Evolutionary conservation across 805 yeast genomes (phyloP).

Genomic region (Blastobotrys parvus): DNA sequence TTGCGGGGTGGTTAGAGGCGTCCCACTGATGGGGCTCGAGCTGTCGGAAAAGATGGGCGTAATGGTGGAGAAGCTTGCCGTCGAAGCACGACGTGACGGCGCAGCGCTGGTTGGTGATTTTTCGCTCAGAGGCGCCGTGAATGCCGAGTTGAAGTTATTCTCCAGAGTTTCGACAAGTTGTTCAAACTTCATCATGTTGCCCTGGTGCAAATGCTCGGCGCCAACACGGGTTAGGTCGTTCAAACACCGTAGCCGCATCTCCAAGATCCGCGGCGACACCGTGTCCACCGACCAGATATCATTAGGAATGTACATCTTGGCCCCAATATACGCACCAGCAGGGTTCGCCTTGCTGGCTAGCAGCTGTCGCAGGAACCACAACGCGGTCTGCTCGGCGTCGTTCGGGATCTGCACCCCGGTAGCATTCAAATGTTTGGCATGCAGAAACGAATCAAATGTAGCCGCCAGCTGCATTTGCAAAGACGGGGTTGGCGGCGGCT

Average conservation of each 20-base stretch:
- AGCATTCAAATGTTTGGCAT: not conserved
- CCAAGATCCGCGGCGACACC: conserved; percentile 5
- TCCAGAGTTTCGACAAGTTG: conserved; percentile 7
- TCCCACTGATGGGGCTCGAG: too few relatives aligned
- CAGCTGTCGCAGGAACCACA: conserved; percentile 12
- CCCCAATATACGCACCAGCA: conserved; percentile 7
- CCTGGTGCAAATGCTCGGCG: conserved; percentile 5
- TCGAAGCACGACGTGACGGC: not conserved
- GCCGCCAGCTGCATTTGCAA: conserved; percentile 1
- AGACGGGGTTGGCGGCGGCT: conserved; percentile 2
- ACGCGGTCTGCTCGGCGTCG: conserved; percentile 3
- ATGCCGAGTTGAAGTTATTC: conserved; percentile 6
- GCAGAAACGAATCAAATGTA: conserved; percentile 2
- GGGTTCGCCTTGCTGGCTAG: conserved; percentile 4
- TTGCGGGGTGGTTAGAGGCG: conserved; percentile 1
- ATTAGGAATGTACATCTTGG: conserved; percentile 5
- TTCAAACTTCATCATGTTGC: conserved; percentile 1
- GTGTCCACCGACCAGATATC: conserved; percentile 9
- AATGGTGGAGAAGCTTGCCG: not conserved
- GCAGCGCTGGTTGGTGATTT: not conserved
- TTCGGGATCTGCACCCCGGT: not conserved
- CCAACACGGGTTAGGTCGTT: conserved; percentile 9
- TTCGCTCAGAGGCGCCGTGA: conserved; percentile 3
- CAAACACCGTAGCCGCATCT: conserved; percentile 6
- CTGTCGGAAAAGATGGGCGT: conserved; percentile 1